phyloP scores from a whole-genome alignment of 2,329 filamentous ascomycete species.

The Chaetomium strumarium region DNA sequence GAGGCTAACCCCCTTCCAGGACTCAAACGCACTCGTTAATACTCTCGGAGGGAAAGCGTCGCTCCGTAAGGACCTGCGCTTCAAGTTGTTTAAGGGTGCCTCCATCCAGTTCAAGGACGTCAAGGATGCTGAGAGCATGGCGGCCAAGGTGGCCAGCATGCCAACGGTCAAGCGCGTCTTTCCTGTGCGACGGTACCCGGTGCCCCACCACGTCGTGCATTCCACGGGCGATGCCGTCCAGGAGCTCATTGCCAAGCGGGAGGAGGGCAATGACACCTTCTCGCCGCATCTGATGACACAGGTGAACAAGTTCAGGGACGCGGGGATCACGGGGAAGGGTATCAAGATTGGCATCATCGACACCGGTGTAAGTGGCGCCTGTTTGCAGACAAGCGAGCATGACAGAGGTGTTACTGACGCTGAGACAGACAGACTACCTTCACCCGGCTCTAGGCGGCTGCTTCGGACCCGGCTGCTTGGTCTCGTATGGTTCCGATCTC shows the following conservation, averaged over 20 bases:
- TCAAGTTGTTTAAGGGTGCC: conserved; percentile 48
- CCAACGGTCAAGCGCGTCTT: conserved; percentile 44
- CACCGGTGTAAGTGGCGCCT: conserved; percentile 41
- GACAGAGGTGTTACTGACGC: conserved; percentile 15
- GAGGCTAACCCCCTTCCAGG: conserved; percentile 27
- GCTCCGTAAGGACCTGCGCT: conserved; percentile 44
- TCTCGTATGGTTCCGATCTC: conserved; percentile 52
- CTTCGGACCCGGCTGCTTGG: conserved; percentile 54
- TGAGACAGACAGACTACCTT: conserved; percentile 49
- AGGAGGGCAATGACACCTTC: conserved; percentile 35
- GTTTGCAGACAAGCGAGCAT: not conserved
- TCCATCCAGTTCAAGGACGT: conserved; percentile 48
- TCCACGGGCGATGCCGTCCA: conserved; percentile 35
- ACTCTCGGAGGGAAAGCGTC: conserved; percentile 36
- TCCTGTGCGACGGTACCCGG: conserved; percentile 40
- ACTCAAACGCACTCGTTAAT: conserved; percentile 36
- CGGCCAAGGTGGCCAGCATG: conserved; percentile 36
- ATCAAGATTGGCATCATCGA: conserved; percentile 50
- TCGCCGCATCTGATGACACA: conserved; percentile 52
- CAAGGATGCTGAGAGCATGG: conserved; percentile 38
- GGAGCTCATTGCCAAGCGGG: conserved; percentile 29
- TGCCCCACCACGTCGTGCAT: conserved; percentile 41
- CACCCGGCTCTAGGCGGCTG: conserved; percentile 60
- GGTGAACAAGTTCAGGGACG: conserved; percentile 45
- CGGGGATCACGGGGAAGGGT: conserved; percentile 45